A percentile compares a stretch with the other conserved stretches of the same genome.
Evolutionary conservation across 1,284 basidiomycete genomes (phyloP).

Genomic region (Ceratobasidium sp.): DNA sequence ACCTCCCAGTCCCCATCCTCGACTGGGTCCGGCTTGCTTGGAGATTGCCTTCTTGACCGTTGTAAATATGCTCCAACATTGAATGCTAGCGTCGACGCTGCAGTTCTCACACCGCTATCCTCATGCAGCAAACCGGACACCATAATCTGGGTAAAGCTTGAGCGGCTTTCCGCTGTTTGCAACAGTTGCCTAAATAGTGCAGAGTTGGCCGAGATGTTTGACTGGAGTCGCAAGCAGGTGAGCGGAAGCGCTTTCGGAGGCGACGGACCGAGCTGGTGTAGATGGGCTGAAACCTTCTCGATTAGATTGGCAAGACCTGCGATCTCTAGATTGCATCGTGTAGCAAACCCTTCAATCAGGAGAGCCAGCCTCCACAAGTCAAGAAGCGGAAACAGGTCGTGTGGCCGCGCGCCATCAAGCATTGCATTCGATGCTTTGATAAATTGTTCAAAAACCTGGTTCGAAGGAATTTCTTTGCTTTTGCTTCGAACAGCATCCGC

Average conservation of each 20-base stretch:
- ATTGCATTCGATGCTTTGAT: constrained; percentile 56
- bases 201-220: constrained; percentile 71
- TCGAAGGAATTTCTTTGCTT: not conserved
- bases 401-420: constrained; percentile 57
- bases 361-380: constrained; percentile 85
- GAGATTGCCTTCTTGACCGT: constrained; percentile 47
- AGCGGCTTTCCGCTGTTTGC: constrained; percentile 45
- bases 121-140: constrained; percentile 72
- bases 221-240: constrained; percentile 74
- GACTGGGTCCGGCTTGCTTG: constrained; percentile 53
- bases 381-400: constrained; percentile 78
- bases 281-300: constrained; percentile 55
- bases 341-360: constrained; percentile 65
- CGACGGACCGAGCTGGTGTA: constrained; percentile 55
- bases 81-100: constrained; percentile 82
- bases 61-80: constrained; percentile 61
- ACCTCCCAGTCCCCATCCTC: constrained; percentile 81
- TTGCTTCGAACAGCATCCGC: not conserved
- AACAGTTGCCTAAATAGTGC: constrained; percentile 57
- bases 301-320: constrained; percentile 10
- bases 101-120: constrained; percentile 73
- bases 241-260: constrained; percentile 61
- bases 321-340: constrained; percentile 55
- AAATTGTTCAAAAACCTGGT: not conserved
- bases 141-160: constrained; percentile 59